Evolutionary conservation across 2,329 filamentous ascomycete species (phyloP).

Genomic region (Aspergillus alliaceus): DNA sequence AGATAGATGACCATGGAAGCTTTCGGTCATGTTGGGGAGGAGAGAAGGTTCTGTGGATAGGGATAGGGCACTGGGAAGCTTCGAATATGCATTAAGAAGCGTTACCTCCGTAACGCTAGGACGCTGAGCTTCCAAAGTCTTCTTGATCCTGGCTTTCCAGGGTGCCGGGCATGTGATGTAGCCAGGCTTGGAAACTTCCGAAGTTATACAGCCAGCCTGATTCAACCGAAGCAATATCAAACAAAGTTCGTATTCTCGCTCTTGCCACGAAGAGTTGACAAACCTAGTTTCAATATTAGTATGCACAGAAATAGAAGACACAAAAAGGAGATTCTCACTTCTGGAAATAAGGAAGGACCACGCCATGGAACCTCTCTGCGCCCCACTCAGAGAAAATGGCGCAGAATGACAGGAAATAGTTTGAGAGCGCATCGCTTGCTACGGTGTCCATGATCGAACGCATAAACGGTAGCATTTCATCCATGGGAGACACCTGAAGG

Average conservation of each 20-base stretch:
- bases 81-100: slow-evolving; percentile 67
- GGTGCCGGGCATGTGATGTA: slow-evolving; percentile 41
- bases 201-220: slow-evolving; percentile 52
- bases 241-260: slow-evolving; percentile 68
- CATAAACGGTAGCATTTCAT: slow-evolving; percentile 71
- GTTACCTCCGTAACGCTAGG: slow-evolving; percentile 59
- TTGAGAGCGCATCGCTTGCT: slow-evolving; percentile 64
- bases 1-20: slow-evolving; percentile 65
- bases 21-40: slow-evolving; percentile 64
- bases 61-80: slow-evolving; percentile 60
- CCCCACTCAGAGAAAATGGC: slow-evolving; percentile 75
- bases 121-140: slow-evolving; percentile 58
- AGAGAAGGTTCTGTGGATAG: slow-evolving; percentile 62
- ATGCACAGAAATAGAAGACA: slow-evolving; percentile 7
- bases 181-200: slow-evolving; percentile 40
- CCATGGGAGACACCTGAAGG: slow-evolving; percentile 75
- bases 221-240: slow-evolving; percentile 65
- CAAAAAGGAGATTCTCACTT: slow-evolving; percentile 52
- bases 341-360: slow-evolving; percentile 81
- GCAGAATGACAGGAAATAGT: slow-evolving; percentile 82
- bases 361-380: slow-evolving; percentile 69
- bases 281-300: slow-evolving; percentile 56
- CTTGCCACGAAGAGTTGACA: slow-evolving; percentile 69
- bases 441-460: slow-evolving; percentile 65
- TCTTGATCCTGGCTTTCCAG: slow-evolving; percentile 73